These are phyloP conservation scores for Auxenochlorella pyrenoidosa DNA, from an alignment of 139 green algal genomes.

Conservation along the genomic window DNA sequence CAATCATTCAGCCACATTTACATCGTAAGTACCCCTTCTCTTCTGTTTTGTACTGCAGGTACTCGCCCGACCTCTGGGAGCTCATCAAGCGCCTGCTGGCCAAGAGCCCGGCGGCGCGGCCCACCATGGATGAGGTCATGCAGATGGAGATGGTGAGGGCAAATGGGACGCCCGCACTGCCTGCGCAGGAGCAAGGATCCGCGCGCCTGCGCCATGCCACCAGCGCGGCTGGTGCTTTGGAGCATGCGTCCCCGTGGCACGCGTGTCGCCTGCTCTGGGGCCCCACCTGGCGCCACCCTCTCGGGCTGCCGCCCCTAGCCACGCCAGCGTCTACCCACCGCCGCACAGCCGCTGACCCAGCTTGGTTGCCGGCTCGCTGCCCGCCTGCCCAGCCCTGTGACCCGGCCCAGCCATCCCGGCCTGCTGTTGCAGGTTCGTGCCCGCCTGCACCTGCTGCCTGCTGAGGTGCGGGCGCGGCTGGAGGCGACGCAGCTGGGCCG, in stretches of 20 bases:
- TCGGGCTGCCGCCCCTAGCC: too few relatives aligned
- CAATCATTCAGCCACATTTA: background rate
- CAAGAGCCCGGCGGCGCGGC: background rate
- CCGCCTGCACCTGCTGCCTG: conserved; percentile 7
- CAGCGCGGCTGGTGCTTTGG: too few relatives aligned
- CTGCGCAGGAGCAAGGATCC: too few relatives aligned
- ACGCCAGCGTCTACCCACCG: too few relatives aligned
- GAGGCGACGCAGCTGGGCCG: background rate
- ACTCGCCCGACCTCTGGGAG: conserved; percentile 16
- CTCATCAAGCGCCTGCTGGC: conserved; percentile 21
- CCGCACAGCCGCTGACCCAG: too few relatives aligned
- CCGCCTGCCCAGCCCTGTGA: background rate
- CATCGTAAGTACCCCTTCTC: background rate
- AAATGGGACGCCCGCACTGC: too few relatives aligned
- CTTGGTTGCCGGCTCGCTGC: background rate
- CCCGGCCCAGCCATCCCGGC: too few relatives aligned
- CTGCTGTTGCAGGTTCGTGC: background rate
- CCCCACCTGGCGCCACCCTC: too few relatives aligned
- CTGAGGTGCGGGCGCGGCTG: background rate
- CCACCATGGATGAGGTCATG: conserved; percentile 32
- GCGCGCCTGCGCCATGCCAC: too few relatives aligned
- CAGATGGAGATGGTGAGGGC: conserved; percentile 1
- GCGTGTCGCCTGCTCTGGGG: too few relatives aligned
- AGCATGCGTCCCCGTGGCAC: too few relatives aligned
- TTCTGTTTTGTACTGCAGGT: background rate